Base-by-base conservation (phyloP, 768 basidiomycete species). In the Leccinellum albellum region DNA sequence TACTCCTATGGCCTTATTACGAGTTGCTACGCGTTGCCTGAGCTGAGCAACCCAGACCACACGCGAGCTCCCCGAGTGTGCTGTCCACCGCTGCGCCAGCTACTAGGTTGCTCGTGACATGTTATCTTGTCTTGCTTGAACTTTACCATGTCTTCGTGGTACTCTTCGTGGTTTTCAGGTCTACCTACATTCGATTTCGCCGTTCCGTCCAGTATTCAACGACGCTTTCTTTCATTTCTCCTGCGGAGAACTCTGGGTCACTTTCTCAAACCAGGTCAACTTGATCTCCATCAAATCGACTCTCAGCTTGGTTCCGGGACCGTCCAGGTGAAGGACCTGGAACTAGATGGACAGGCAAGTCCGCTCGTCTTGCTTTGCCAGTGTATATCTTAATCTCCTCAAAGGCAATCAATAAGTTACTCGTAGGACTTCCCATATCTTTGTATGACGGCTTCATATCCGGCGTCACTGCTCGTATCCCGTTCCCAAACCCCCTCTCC, bases 231-330 rank as follows among this genome's bases (percentile, higher is more conserved):
- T 33, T 94, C 94, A 1, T 98, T 94, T 70, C 75, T 93, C 52
- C 80, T 98, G 60, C 89, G 86, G 78, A 86, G 85, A 65, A 80
- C 84, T 8, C 76, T 98, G 0, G 95, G 95, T 12, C 89, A 88
- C 67, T 80, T 97, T 58, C 80, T 98, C 53, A 89, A 88, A 69
- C 91, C 90, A 10, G 94, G 92, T 15, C 94, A 94, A 65, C 82
- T 97, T 56, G 91, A 97, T 74, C 78, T 83, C 51, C 81, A 87
- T 54, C 86, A 92, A 73, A 88, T 97, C 64, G 92, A 96, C 64
- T 89, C 92, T 28, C 92, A 96, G 73, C 87, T 98, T 65, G 89
- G 91, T n/a, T 88, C 87, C 42, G 95, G 95, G 17, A 87, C 82
- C 69, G 85, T 97, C 4, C 90, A 94, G 72, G 82, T 98, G 35